Base-by-base conservation (phyloP, 306 rosid species). In the Myrica gale region DNA sequence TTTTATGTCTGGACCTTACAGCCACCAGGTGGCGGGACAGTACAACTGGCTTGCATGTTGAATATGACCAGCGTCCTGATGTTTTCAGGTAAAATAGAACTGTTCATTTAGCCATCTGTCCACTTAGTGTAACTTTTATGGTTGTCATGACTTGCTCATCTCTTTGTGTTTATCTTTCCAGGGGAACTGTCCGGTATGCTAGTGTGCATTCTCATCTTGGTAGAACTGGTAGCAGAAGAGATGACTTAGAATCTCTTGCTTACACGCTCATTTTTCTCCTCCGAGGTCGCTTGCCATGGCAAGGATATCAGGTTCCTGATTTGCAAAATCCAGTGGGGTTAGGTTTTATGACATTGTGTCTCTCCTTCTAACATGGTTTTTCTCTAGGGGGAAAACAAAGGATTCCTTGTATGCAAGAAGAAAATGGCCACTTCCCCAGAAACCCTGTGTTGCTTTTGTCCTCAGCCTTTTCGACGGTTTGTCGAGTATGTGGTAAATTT, bases 231-330 rank as follows among this genome's bases (percentile, higher is more conserved):
- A 89, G 98, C 87, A 82, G 98, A 86, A 88, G 98, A 87, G 98
- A 93, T 90, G 98, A 93, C 76, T 82, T 93, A 69, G 97, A 93
- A 80, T 93, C 97, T 82, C 98, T 93, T 82, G 97, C 98, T 37
- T 93, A 93, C 58, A 90, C 98, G 1, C 87, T 93, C 67, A 65
- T 89, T 66, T 93, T 93, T 76, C 98, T 93, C 80, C 95, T 90
- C 50, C 93, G 89, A 8, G 97, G 97, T 43, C 93, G 91, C 37
- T 91, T 93, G 43, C 98, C 98, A 65, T 93, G 98, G 98, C 98
- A 90, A 82, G 98, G 98, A 1, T 93, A 53, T 78, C 97, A 89
- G 98, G 98, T 60, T 76, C 67, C 7, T 20, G 45, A 45, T 48
- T 10, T 43, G n/a, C 66, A 54, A 39, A 61, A 43, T 65, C 20